Conservation (phyloP, 2,329 filamentous ascomycete genomes). For the Ceratocystis ficicola region DNA sequence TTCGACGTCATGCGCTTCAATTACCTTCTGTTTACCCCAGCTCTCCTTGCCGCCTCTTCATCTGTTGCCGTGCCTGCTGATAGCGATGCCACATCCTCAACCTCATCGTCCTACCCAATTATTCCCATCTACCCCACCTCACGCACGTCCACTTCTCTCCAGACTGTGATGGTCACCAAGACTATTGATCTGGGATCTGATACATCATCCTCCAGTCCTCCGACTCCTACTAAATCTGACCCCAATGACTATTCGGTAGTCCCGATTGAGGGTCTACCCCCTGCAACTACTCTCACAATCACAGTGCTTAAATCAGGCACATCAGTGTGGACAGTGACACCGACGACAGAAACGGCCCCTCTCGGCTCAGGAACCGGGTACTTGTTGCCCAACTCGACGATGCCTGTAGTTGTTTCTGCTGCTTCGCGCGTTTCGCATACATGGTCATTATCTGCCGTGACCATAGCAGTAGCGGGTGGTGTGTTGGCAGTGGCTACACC, state of each 20-base stretch:
- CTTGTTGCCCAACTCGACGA: constrained; percentile 5
- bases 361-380: constrained; percentile 15
- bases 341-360: constrained; percentile 9
- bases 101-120: constrained; percentile 16
- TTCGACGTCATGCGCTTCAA: constrained; percentile 14
- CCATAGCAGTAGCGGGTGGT: constrained; percentile 18
- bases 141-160: constrained; percentile 7
- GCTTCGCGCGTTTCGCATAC: constrained; percentile 22
- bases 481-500: constrained; percentile 2
- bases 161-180: constrained; percentile 18
- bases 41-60: constrained; percentile 11
- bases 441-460: not conserved
- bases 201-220: constrained; percentile 5
- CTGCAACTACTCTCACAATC: constrained; percentile 18
- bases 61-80: constrained; percentile 12
- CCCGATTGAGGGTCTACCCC: constrained; percentile 16
- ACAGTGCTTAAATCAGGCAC: constrained; percentile 20
- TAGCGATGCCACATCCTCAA: not conserved
- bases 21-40: constrained; percentile 6
- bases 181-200: constrained; percentile 14
- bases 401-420: constrained; percentile 16
- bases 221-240: not conserved
- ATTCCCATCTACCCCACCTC: constrained; percentile 19
- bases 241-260: constrained; percentile 18
- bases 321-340: constrained; percentile 19